A percentile compares a stretch with the other conserved stretches of the same genome.
Conservation (phyloP, 1,284 basidiomycete genomes). For the Heterobasidion parviporum region DNA sequence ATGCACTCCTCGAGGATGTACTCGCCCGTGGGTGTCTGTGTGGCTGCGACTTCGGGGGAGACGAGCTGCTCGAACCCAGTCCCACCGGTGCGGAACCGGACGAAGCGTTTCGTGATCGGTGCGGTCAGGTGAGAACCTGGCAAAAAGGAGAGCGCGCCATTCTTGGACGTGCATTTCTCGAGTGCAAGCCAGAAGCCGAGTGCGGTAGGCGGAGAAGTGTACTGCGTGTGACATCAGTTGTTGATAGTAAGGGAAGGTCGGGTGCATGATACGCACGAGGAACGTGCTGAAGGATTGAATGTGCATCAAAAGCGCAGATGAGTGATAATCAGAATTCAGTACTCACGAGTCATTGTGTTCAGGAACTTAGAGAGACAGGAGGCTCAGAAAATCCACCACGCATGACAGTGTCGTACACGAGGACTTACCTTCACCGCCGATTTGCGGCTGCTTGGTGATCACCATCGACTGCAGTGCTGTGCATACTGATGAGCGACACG, state of each 20-base stretch:
- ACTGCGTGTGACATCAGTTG: constrained; percentile 35
- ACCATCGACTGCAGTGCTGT: constrained; percentile 91
- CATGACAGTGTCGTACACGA: not conserved
- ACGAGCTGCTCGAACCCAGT: constrained; percentile 72
- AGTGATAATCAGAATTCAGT: too few relatives aligned
- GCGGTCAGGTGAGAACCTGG: constrained; percentile 81
- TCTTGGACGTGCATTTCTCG: constrained; percentile 76
- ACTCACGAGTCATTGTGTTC: constrained; percentile 80
- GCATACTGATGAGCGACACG: not conserved
- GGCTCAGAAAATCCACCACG: too few relatives aligned
- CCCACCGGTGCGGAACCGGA: constrained; percentile 63
- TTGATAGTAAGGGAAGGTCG: not conserved
- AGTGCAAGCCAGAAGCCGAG: constrained; percentile 95
- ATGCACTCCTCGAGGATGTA: constrained; percentile 71
- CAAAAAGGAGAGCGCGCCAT: constrained; percentile 87
- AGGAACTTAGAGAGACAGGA: constrained; percentile 36
- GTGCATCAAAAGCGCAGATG: not conserved
- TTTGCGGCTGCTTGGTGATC: constrained; percentile 83
- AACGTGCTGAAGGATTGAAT: constrained; percentile 46
- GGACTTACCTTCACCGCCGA: constrained; percentile 75
- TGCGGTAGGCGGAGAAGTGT: constrained; percentile 86
- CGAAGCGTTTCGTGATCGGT: constrained; percentile 75
- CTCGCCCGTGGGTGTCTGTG: constrained; percentile 33
- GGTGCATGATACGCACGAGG: constrained; percentile 36
- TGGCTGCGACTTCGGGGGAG: constrained; percentile 31